Base-by-base conservation (phyloP, 1,284 basidiomycete species). In the Phellopilus nigrolimitatus region DNA sequence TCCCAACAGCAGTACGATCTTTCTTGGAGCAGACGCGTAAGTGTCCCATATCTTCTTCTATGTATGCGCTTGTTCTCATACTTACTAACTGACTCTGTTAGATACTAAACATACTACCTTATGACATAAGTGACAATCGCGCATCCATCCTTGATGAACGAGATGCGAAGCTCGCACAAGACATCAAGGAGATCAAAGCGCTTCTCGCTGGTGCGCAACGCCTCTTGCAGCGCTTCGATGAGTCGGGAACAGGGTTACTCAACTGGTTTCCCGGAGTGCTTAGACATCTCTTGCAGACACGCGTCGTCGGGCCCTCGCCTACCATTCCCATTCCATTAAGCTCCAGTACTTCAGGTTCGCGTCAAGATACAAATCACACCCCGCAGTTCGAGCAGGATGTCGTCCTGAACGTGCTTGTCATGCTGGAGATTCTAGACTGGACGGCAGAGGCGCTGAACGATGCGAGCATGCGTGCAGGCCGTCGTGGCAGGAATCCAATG, bases 401-500 rank as follows among this genome's bases (percentile, higher is more conserved):
- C 10, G 45, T 47, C 13, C 36, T 52, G 15, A 38, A 43, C 28
- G 43, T 52, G 19, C 25, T 52, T 13, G 44, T 41, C 28, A 52
- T 52, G 51, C 51, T 52, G 17, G 51, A 52, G 28, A 41, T 52
- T 25, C 45, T 52, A 9, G 45, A 52, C 15, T 47, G 45, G 44
- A 17, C 27, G n/a, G 13, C 38, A 22, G 44, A 46, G n/a, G 48
- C 36, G 13, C 24, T 50, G 9, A 31, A 24, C 15, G 19, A 43
- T 15, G 19, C 19, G 6, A 25, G 27, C 21, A n/a, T 17, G 13
- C 19, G 12, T 3, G 9, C 45, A 0, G 21, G 25, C 13, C 19
- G n/a, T 15, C 7, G 21, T 10, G 24, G 38, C 12, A 43, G 3
- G n/a, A 24, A 25, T 15, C 22, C 45, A 4, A 13, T 50, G 33